Conservation (phyloP, 2,329 filamentous ascomycete genomes). For the Aspergillus melleus region DNA sequence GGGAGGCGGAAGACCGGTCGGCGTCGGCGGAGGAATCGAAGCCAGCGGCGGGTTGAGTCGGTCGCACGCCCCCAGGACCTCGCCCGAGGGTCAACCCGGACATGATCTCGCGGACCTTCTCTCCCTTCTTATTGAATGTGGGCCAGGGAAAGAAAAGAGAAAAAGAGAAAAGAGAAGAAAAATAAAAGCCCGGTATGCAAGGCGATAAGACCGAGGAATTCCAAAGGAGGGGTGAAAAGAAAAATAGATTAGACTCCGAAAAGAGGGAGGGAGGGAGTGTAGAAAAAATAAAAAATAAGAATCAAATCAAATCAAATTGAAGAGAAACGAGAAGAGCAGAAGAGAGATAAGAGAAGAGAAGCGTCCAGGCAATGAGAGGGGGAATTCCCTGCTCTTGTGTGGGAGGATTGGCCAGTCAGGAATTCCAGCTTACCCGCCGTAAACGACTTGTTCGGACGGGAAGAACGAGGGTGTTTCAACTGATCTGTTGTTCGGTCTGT, state of each 20-base stretch:
- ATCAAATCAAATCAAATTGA: not conserved
- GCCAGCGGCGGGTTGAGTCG: slow-evolving; percentile 30
- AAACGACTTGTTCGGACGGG: slow-evolving; percentile 25
- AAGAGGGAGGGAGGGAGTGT: slow-evolving; percentile 4
- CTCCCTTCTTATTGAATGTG: slow-evolving; percentile 3
- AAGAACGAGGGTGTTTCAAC: slow-evolving; percentile 1
- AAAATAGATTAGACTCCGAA: slow-evolving; percentile 5
- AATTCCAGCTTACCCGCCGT: slow-evolving; percentile 37
- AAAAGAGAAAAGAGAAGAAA: slow-evolving; percentile 3
- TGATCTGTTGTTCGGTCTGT: not conserved
- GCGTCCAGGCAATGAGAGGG: slow-evolving; percentile 1
- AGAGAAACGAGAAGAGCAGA: not conserved
- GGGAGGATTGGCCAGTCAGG: slow-evolving; percentile 11
- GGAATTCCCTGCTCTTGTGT: not conserved
- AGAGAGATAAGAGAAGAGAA: slow-evolving; percentile 5
- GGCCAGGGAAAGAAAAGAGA: slow-evolving; percentile 8
- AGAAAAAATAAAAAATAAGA: slow-evolving; percentile 1
- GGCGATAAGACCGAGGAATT: not conserved
- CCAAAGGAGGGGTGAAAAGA: not conserved
- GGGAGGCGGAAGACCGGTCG: slow-evolving; percentile 17
- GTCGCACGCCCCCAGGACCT: slow-evolving; percentile 37
- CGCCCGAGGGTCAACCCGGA: slow-evolving; percentile 38
- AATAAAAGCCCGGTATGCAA: slow-evolving; percentile 1
- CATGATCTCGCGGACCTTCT: slow-evolving; percentile 24
- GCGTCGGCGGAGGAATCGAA: slow-evolving; percentile 28